A percentile compares a stretch with the other conserved stretches of the same genome.
These are phyloP conservation scores for Pinus tabuliformis DNA, from an alignment of 75 land plant genomes.

Conservation along the genomic window DNA sequence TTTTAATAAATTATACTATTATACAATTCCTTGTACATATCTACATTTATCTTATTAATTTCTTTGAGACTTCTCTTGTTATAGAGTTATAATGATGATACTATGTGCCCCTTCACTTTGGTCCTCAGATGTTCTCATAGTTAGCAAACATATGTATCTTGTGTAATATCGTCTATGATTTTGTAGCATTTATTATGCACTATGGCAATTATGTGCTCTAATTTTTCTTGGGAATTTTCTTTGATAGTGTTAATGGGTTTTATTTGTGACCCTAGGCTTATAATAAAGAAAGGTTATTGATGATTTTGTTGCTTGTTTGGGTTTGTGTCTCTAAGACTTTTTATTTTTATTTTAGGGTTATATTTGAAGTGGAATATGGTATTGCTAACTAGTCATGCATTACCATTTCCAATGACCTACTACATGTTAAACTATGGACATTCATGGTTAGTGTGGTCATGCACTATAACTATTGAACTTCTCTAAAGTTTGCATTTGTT, in stretches of 20 bases:
- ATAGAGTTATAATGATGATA: no score
- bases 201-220: background rate
- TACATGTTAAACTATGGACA: background rate
- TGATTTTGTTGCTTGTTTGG: conserved; percentile 1
- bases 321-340: background rate
- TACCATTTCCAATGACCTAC: background rate
- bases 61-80: no score
- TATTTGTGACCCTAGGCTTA: background rate
- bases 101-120: background rate
- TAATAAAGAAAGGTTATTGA: background rate
- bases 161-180: background rate
- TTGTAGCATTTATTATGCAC: background rate
- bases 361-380: background rate
- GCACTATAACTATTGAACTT: no score
- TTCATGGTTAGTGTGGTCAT: background rate
- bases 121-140: background rate
- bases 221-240: background rate
- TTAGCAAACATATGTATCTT: background rate
- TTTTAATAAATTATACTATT: no score
- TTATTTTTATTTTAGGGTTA: background rate
- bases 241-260: background rate
- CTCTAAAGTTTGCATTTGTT: background rate
- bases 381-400: background rate
- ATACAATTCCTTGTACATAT: no score
- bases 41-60: no score